Conservation (phyloP, 164 flowering plant genomes). For the Hamamelis virginiana region DNA sequence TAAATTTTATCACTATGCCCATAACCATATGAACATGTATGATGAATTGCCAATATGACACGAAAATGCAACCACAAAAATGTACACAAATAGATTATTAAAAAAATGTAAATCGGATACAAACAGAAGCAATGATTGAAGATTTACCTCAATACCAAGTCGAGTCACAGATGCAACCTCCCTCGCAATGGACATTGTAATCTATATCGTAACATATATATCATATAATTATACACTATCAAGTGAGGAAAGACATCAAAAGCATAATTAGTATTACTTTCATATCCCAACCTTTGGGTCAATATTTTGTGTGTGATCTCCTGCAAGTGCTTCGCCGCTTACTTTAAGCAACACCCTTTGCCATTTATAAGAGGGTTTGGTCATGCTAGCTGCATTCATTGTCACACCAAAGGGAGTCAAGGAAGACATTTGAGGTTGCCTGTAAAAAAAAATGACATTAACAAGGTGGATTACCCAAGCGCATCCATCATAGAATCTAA, state of each 20-base stretch:
- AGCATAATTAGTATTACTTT: not conserved
- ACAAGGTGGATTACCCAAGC: not conserved
- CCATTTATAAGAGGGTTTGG: slow-evolving; percentile 66
- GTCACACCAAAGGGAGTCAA: slow-evolving; percentile 45
- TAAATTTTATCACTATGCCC: not conserved
- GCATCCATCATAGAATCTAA: not conserved
- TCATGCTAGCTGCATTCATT: slow-evolving; percentile 40
- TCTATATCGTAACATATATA: slow-evolving; percentile 31
- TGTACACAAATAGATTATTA: not conserved
- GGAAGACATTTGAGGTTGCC: slow-evolving; percentile 48
- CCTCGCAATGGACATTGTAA: slow-evolving; percentile 93
- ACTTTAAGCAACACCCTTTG: slow-evolving; percentile 96
- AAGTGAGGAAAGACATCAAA: not conserved
- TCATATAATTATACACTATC: not conserved
- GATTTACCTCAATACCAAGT: slow-evolving; percentile 82
- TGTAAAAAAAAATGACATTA: slow-evolving; percentile 20
- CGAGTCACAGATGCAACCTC: slow-evolving; percentile 95
- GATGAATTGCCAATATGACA: not conserved
- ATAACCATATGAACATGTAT: not conserved
- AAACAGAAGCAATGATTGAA: not conserved
- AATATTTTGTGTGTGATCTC: slow-evolving; percentile 81
- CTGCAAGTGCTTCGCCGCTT: slow-evolving; percentile 98
- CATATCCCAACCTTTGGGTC: slow-evolving; percentile 76
- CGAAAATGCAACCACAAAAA: not conserved
- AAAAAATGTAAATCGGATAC: not conserved